Conservation (phyloP, 768 basidiomycete genomes). For the Pleurotus citrinopileatus region DNA sequence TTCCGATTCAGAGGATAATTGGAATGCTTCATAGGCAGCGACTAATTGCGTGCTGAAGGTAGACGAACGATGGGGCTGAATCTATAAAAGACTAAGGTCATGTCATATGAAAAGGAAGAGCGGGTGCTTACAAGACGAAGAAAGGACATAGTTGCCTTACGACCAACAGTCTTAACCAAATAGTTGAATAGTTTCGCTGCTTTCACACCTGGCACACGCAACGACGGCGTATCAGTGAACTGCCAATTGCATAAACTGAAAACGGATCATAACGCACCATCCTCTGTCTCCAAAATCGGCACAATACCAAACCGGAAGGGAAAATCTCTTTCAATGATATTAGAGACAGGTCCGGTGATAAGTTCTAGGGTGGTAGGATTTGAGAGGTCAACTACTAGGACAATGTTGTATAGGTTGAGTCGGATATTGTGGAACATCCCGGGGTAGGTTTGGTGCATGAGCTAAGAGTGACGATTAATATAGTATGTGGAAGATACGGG, state of each 20-base stretch:
- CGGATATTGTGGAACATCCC: constrained; percentile 75
- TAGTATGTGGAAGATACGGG: neutral
- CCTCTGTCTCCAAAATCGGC: constrained; percentile 57
- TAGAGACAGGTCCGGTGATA: constrained; percentile 59
- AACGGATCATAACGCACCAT: constrained; percentile 24
- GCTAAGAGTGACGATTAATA: constrained; percentile 31
- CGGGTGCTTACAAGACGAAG: constrained; percentile 43
- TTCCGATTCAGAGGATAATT: neutral
- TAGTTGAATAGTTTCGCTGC: constrained; percentile 77
- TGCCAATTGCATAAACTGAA: neutral
- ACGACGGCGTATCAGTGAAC: neutral
- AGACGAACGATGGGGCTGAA: constrained; percentile 35
- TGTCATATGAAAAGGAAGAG: neutral
- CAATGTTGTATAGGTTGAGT: constrained; percentile 79
- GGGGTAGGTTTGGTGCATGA: constrained; percentile 76
- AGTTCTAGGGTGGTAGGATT: constrained; percentile 56
- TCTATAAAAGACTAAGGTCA: neutral
- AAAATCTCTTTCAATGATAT: constrained; percentile 67
- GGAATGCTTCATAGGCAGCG: constrained; percentile 24
- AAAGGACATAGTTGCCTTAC: constrained; percentile 60
- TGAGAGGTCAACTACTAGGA: constrained; percentile 81
- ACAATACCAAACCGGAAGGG: constrained; percentile 88
- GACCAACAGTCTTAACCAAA: constrained; percentile 59
- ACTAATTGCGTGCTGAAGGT: constrained; percentile 28
- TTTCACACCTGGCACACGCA: constrained; percentile 42